Conservation (phyloP, 108 stramenopile species). For the Cyclotella sp. region DNA sequence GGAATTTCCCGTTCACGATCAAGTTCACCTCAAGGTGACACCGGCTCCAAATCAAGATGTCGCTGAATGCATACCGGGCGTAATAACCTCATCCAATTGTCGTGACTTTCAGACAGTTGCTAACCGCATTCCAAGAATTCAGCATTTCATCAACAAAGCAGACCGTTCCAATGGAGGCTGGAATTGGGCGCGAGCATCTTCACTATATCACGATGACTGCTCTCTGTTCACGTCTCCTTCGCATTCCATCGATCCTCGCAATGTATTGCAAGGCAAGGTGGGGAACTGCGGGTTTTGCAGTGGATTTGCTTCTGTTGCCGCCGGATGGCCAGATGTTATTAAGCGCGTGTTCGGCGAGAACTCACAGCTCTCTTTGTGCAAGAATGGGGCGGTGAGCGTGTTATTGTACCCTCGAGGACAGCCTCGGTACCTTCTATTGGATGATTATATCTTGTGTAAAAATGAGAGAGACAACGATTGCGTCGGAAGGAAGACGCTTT, state of each 20-base stretch:
- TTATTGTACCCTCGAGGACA: conserved; percentile 8
- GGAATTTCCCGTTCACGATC: conserved; percentile 16
- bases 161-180: conserved; percentile 1
- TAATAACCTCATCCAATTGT: conserved; percentile 14
- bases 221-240: conserved; percentile 8
- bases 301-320: conserved; percentile 15
- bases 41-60: background rate
- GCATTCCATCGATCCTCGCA: conserved; percentile 19
- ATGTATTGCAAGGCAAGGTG: conserved; percentile 27
- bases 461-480: background rate
- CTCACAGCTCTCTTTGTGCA: background rate
- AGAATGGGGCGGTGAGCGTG: conserved; percentile 12
- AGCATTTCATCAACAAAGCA: conserved; percentile 15
- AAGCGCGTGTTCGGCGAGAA: conserved; percentile 7
- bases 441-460: conserved; percentile 26
- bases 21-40: background rate
- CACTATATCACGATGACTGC: conserved; percentile 1
- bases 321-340: conserved; percentile 5
- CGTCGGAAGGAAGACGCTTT: background rate
- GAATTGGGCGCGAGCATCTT: conserved; percentile 18
- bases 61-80: conserved; percentile 13
- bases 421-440: conserved; percentile 8
- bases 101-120: conserved; percentile 10
- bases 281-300: conserved; percentile 31
- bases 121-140: conserved; percentile 2